Evolutionary conservation across 2,329 filamentous ascomycete genomes (phyloP).

Genomic region (Stemphylium beticola): DNA sequence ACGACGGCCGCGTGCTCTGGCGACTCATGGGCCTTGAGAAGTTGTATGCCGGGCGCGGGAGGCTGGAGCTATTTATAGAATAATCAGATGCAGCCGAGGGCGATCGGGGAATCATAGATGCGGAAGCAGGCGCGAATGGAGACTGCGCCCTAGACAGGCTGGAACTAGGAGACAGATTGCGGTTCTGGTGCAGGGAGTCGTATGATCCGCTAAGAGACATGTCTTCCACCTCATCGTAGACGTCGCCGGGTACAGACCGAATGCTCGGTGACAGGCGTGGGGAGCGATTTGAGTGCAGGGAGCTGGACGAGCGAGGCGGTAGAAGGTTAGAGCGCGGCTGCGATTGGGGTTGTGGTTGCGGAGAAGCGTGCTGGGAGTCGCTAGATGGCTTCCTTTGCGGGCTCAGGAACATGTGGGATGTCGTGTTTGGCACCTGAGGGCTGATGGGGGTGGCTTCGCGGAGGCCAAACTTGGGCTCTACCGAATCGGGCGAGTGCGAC

Average conservation of each 20-base stretch:
- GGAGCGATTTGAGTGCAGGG: constrained; percentile 38
- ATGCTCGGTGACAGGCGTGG: constrained; percentile 52
- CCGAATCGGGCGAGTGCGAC: constrained; percentile 54
- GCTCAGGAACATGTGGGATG: constrained; percentile 44
- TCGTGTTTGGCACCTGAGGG: constrained; percentile 42
- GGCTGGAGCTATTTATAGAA: constrained; percentile 63
- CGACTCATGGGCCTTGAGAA: constrained; percentile 90
- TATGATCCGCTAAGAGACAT: constrained; percentile 63
- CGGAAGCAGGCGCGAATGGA: constrained; percentile 67
- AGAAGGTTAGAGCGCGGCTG: constrained; percentile 42
- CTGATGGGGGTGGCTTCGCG: constrained; percentile 53
- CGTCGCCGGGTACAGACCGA: constrained; percentile 55
- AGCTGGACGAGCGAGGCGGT: constrained; percentile 51
- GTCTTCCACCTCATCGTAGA: constrained; percentile 74
- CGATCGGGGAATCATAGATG: constrained; percentile 69
- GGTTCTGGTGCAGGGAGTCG: constrained; percentile 67
- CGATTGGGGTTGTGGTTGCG: constrained; percentile 29
- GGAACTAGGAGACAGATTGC: constrained; percentile 79
- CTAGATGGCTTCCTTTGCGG: constrained; percentile 50
- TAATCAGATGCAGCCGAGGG: constrained; percentile 85
- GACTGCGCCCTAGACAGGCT: constrained; percentile 66
- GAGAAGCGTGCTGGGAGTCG: constrained; percentile 40
- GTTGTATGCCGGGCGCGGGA: constrained; percentile 82
- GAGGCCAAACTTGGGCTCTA: constrained; percentile 50
- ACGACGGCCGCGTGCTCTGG: constrained; percentile 62